Base-by-base conservation (phyloP, 2,329 filamentous ascomycete species). In the Xylaria digitata region DNA sequence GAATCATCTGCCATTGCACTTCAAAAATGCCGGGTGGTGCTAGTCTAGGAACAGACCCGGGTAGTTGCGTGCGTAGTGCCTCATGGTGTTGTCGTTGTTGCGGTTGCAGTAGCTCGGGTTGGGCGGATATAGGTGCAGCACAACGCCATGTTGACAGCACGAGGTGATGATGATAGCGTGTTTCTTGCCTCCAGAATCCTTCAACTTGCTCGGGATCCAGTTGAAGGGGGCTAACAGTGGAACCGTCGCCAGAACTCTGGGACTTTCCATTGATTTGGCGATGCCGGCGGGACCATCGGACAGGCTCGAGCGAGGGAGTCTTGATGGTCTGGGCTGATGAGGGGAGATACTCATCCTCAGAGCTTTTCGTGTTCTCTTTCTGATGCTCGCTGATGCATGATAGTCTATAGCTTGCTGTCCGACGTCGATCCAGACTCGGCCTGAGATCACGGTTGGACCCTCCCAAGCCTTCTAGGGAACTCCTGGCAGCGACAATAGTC, bases 301-400 rank as follows among this genome's bases (percentile, higher is more conserved):
- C 49, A 45, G 71, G 63, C 6, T 55, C 67, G 42, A 69, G 55
- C 21, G 40, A 55, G 43, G 66, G 62, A 7, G 65, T 59, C 40
- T 59, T 65, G 48, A 62, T 21, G 21, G 59, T 48, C 26, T 55
- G 55, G 9, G 61, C 26, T 1, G 56, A 49, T 45, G 69, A 62
- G 17, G 48, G 30, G 53, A 63, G 64, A 55, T 65, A 62, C 2
- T 66, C 70, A 32, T 69, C 70, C 46, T 73, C 68, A 26, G 61
- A 71, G 67, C 67, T 71, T 67, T 68, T 70, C 37, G 69, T 70
- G 17, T 66, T 70, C 23, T 68, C 66, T 50, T 68, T 68, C 57
- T 68, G 66, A 34, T 68, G 58, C 23, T 70, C 68, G 23, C 66
- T 66, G 54, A 70, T 68, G 46, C 63, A 65, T 15, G 63, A 66